Percentiles rank a stretch among this genome's conserved stretches.
Conservation (phyloP, 441 rosid species). For the Arabidopsis lyrata region DNA sequence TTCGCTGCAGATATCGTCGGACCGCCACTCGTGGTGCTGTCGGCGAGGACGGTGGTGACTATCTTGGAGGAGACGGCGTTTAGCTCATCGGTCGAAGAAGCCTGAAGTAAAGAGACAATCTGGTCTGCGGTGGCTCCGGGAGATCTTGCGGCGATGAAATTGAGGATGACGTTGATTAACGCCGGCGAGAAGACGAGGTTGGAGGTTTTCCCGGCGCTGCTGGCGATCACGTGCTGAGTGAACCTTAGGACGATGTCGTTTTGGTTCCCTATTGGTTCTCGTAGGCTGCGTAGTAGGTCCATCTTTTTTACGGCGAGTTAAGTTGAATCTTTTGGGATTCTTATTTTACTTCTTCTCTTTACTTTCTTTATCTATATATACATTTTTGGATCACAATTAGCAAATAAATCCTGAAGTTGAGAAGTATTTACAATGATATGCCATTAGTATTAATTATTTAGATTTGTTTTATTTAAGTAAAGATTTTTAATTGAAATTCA, state of each 20-base stretch:
- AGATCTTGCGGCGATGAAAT: constrained; percentile 65
- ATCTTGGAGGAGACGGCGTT: constrained; percentile 62
- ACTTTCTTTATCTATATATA: neutral
- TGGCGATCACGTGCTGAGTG: constrained; percentile 49
- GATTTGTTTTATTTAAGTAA: no score
- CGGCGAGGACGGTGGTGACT: constrained; percentile 62
- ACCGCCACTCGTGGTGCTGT: constrained; percentile 66
- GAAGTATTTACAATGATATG: no score
- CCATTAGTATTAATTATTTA: no score
- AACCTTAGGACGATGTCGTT: constrained; percentile 57
- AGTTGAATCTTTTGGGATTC: neutral
- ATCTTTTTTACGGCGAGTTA: constrained; percentile 5
- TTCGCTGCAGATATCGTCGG: constrained; percentile 65
- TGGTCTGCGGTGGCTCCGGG: constrained; percentile 53
- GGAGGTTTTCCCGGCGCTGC: constrained; percentile 46
- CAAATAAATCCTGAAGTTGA: no score
- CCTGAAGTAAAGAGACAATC: constrained; percentile 69
- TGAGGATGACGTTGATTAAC: constrained; percentile 64
- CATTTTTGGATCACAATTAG: no score
- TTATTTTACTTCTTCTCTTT: no score
- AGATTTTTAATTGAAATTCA: no score
- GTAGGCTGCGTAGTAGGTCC: neutral
- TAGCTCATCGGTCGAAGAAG: constrained; percentile 63
- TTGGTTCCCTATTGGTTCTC: constrained; percentile 47
- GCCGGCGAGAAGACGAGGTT: constrained; percentile 77